A percentile compares a stretch with the other conserved stretches of the same genome.
These are phyloP conservation scores for Coleophoma crateriformis DNA, from an alignment of 2,329 filamentous ascomycete genomes.

Conservation along the genomic window DNA sequence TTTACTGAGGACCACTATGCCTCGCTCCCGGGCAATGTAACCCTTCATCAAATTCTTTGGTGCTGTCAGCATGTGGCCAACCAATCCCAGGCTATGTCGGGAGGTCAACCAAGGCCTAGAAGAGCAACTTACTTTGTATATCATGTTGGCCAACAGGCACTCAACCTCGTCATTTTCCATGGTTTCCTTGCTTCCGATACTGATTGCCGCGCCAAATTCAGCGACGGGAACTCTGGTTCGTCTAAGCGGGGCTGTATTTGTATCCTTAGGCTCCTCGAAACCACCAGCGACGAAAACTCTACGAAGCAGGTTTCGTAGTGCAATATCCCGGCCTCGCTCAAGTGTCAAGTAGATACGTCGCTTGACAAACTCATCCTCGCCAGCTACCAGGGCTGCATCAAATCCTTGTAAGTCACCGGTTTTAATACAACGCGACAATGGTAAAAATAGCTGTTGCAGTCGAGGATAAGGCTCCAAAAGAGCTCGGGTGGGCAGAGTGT, in stretches of 20 bases:
- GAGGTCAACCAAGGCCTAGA: not conserved
- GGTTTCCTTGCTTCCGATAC: conserved; percentile 59
- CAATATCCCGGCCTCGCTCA: conserved; percentile 86
- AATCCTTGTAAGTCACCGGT: conserved; percentile 78
- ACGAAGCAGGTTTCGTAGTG: conserved; percentile 82
- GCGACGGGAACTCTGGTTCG: conserved; percentile 74
- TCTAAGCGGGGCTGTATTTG: conserved; percentile 54
- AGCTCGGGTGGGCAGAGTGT: conserved; percentile 69
- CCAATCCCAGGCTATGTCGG: not conserved
- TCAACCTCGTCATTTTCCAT: conserved; percentile 92
- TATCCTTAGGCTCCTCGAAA: conserved; percentile 71
- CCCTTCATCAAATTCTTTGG: conserved; percentile 69
- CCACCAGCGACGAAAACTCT: conserved; percentile 87
- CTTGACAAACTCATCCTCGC: conserved; percentile 90
- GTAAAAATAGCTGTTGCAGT: conserved; percentile 72
- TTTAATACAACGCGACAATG: conserved; percentile 74
- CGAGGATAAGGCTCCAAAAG: conserved; percentile 72
- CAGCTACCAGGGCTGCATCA: conserved; percentile 71
- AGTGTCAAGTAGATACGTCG: conserved; percentile 91
- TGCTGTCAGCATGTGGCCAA: not conserved
- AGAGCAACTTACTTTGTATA: conserved; percentile 77
- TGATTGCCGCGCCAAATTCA: conserved; percentile 82
- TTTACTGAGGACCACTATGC: conserved; percentile 89
- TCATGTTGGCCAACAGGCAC: conserved; percentile 90
- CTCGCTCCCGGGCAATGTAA: conserved; percentile 88